Percentiles rank a stretch among this genome's conserved stretches.
Conservation (phyloP, 2,329 filamentous ascomycete genomes). For the Arthrobotrys pseudoclavata region DNA sequence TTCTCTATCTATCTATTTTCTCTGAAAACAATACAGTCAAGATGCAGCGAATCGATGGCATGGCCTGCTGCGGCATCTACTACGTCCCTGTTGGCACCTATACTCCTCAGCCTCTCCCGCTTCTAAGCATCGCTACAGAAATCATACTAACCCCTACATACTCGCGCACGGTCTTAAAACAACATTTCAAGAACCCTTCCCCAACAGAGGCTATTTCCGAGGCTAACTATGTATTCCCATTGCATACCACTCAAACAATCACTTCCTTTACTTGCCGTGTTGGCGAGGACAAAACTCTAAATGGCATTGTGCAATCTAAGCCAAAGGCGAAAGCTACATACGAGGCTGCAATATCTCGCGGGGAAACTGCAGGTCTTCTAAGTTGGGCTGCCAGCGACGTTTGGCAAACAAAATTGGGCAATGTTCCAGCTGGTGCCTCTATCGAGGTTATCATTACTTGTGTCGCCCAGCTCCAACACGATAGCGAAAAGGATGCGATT, state of each 20-base stretch:
- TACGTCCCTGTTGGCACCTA: constrained; percentile 30
- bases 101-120: constrained; percentile 37
- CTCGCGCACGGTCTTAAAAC: constrained; percentile 69
- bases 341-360: constrained; percentile 71
- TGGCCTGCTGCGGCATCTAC: constrained; percentile 46
- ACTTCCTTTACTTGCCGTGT: constrained; percentile 77
- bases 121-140: constrained; percentile 43
- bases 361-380: constrained; percentile 76
- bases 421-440: constrained; percentile 72
- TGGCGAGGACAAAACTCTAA: constrained; percentile 72
- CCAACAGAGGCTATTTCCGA: constrained; percentile 68
- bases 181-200: constrained; percentile 75
- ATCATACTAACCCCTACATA: constrained; percentile 56
- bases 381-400: constrained; percentile 76
- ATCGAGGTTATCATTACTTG: constrained; percentile 74
- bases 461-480: constrained; percentile 79
- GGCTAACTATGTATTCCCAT: constrained; percentile 77
- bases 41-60: constrained; percentile 42
- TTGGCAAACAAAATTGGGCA: constrained; percentile 78
- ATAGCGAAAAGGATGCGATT: constrained; percentile 76
- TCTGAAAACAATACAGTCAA: constrained; percentile 1
- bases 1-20: neutral
- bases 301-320: constrained; percentile 77
- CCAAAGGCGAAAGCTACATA: constrained; percentile 74
- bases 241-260: constrained; percentile 80